A percentile compares a stretch with the other conserved stretches of the same genome.
These are phyloP conservation scores for Cercospora zeina DNA, from an alignment of 2,329 filamentous ascomycete species.

Conservation along the genomic window DNA sequence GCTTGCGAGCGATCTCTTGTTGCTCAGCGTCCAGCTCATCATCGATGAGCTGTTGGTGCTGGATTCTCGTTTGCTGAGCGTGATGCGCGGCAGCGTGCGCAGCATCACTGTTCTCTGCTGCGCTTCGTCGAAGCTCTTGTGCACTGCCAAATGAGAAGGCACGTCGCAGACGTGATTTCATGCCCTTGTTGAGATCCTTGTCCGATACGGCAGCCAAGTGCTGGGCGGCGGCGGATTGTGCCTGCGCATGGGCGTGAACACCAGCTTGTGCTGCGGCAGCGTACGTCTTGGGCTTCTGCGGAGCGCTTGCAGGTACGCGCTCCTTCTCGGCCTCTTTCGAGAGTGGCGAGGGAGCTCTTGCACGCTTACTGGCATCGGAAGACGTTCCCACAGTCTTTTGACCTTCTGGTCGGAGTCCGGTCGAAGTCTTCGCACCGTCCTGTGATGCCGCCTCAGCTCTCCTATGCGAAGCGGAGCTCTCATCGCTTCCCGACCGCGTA, in stretches of 20 bases:
- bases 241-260: conserved; percentile 13
- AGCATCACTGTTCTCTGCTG: conserved; percentile 59
- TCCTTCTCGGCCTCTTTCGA: conserved; percentile 47
- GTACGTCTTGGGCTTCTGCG: conserved; percentile 38
- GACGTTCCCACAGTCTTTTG: conserved; percentile 37
- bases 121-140: conserved; percentile 79
- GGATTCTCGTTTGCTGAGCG: conserved; percentile 35
- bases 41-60: conserved; percentile 36
- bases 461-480: conserved; percentile 30
- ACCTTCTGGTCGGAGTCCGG: conserved; percentile 22
- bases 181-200: conserved; percentile 73
- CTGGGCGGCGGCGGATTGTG: conserved; percentile 67
- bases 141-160: conserved; percentile 97
- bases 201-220: conserved; percentile 85
- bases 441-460: conserved; percentile 18
- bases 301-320: conserved; percentile 26
- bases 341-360: conserved; percentile 50
- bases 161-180: conserved; percentile 81
- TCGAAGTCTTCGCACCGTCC: conserved; percentile 26
- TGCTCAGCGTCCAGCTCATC: conserved; percentile 72
- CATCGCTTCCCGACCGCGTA: conserved; percentile 41
- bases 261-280: conserved; percentile 37
- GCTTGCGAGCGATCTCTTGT: conserved; percentile 83
- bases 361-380: conserved; percentile 46
- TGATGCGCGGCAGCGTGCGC: conserved; percentile 26